Percentiles rank a stretch among this genome's conserved stretches.
Evolutionary conservation across 139 green algal genomes (phyloP).

Genomic region (Volvox reticuliferus): DNA sequence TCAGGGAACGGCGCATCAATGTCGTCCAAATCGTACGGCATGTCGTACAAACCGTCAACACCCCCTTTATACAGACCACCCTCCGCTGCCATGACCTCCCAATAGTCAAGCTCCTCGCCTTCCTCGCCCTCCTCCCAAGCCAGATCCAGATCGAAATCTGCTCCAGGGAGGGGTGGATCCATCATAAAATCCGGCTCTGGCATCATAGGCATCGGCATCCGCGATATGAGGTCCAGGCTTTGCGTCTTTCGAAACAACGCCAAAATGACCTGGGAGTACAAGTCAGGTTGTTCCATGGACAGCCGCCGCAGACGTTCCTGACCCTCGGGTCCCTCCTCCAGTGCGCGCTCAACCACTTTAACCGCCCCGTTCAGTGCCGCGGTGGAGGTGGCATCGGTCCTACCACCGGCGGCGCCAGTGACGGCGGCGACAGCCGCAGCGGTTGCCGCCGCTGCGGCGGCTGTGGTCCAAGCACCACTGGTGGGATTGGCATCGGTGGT

Average conservation of each 20-base stretch:
- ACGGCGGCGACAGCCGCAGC: not conserved
- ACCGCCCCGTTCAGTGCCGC: not conserved
- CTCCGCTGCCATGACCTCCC: not conserved
- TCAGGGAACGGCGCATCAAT: not conserved
- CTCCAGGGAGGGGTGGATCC: not conserved
- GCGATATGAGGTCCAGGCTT: constrained; percentile 24
- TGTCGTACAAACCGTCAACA: not conserved
- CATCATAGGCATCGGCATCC: constrained; percentile 35
- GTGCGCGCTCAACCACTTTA: constrained; percentile 12
- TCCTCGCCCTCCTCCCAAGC: constrained; percentile 33
- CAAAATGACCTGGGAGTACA: constrained; percentile 35
- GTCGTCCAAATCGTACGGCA: not conserved
- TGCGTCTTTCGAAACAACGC: constrained; percentile 28
- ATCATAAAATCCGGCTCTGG: constrained; percentile 25
- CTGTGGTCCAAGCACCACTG: not conserved
- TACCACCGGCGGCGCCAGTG: not conserved
- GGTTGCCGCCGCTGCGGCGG: not conserved
- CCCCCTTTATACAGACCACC: not conserved
- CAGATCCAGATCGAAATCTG: constrained; percentile 28
- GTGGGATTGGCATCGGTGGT: not conserved
- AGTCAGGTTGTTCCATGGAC: constrained; percentile 24
- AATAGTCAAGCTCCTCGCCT: not conserved
- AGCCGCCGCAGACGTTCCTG: constrained; percentile 5
- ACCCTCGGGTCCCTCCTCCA: constrained; percentile 22
- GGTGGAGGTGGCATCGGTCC: not conserved